A percentile compares a stretch with the other conserved stretches of the same genome.
Conservation (phyloP, 2,329 filamentous ascomycete species). For the Colletotrichum sp. region DNA sequence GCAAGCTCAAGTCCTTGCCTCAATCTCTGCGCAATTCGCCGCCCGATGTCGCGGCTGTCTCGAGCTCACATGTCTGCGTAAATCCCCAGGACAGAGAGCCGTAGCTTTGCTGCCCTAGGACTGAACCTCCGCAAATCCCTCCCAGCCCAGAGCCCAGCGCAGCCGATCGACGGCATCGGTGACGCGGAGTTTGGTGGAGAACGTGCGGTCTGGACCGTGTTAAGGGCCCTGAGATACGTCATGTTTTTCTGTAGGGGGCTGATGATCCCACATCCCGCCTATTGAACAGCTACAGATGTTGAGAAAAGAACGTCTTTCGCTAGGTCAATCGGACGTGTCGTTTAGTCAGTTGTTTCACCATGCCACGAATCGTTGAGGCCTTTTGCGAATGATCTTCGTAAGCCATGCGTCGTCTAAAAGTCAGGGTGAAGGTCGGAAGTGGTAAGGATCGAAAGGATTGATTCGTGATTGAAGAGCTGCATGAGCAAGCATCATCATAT, state of each 20-base stretch:
- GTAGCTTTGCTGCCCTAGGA: background rate
- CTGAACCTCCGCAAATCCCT: background rate
- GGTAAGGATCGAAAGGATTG: background rate
- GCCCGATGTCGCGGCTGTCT: background rate
- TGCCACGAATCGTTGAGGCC: background rate
- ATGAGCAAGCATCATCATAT: background rate
- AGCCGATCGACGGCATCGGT: background rate
- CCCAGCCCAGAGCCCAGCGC: background rate
- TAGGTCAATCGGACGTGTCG: background rate
- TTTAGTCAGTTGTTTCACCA: background rate
- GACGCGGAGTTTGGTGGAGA: background rate
- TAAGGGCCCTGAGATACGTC: background rate
- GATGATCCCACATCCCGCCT: background rate
- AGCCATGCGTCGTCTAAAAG: background rate
- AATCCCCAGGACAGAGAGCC: background rate
- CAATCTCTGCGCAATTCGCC: background rate
- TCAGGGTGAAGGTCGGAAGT: background rate
- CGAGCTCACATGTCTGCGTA: background rate
- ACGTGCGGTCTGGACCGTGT: constrained; percentile 1
- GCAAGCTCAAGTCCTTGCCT: background rate
- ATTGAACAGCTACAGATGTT: background rate
- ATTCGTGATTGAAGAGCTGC: background rate
- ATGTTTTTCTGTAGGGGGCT: background rate
- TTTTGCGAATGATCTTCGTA: background rate
- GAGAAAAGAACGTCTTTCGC: background rate